Evolutionary conservation across 352 stramenopile species (phyloP), one percentile per base, ranked within the genome.

Genomic region (Bremia lactucae): DNA sequence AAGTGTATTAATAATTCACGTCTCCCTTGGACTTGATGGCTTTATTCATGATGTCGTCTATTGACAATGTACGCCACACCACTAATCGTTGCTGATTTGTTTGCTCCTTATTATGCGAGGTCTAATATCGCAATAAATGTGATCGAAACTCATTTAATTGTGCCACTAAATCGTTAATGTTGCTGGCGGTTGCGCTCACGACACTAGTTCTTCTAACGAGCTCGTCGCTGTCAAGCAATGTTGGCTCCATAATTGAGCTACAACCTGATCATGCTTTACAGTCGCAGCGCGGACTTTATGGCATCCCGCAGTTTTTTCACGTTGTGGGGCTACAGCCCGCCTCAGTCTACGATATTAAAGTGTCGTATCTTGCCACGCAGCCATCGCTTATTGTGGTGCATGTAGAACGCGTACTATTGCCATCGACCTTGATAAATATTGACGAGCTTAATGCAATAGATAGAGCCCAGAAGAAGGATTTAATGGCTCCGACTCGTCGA

Each of bases 301-400:
- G 68, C 23, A 28, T 64, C 5, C 57, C 57, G 10, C 67, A 76
- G 36, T 28, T 74, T 48, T 88, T 74, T 38, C 68, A 62, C 37
- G 49, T 84, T n/a, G 55, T 56, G 22, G 49, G 67, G 8, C 58
- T 88, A 8, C 51, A 71, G 3, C 57, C 65, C 0, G 15, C 18
- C 46, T 59, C 49, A 10, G 62, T 80, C 13, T 88, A 85, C 59
- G 73, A 86, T 46, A 59, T 88, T 51, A 88, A 88, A 59, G 62
- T 88, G 40, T 88, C 75, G 49, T 88, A 84, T 29, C 59, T 68
- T 2, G 70, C 75, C 2, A 71, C 70, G 4, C 44, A 79, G 14
- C 75, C 75, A 2, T 82, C 71, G 0, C 26, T 55, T 0, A 84
- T 88, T 46, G 44, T 46, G 2, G 47, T 88, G 11, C 59, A 75